Evolutionary conservation across 345 rosid genomes (phyloP).

Genomic region (Lepidium africanum): DNA sequence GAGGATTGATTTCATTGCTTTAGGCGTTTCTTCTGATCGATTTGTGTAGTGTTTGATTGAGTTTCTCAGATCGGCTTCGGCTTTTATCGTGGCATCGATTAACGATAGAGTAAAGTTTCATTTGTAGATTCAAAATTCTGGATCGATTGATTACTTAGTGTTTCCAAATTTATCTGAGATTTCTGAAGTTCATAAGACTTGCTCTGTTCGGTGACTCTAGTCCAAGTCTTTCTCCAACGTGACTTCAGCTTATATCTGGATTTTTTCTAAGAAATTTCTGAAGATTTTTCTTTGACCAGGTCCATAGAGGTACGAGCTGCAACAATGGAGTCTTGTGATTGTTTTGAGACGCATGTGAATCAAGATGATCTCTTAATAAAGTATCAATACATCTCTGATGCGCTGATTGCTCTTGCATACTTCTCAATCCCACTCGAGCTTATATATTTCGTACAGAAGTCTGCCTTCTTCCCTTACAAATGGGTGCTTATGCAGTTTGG

Average conservation of each 20-base stretch:
- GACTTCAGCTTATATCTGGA: too few relatives aligned
- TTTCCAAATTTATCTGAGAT: not conserved
- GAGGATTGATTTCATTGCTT: not conserved
- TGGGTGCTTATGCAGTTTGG: constrained; percentile 99
- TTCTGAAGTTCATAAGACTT: not conserved
- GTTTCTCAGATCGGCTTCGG: constrained; percentile 9
- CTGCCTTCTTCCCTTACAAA: constrained; percentile 86
- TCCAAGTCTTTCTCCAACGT: not conserved
- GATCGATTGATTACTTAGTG: not conserved
- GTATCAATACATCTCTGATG: constrained; percentile 91
- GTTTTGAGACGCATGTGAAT: constrained; percentile 66
- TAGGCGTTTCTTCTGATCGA: not conserved
- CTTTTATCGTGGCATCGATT: not conserved
- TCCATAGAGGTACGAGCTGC: constrained; percentile 6
- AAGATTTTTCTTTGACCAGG: constrained; percentile 2
- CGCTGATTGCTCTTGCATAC: constrained; percentile 80
- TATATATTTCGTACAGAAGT: constrained; percentile 79
- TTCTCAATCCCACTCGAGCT: constrained; percentile 91
- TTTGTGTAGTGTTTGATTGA: not conserved
- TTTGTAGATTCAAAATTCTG: not conserved
- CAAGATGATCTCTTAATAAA: constrained; percentile 70
- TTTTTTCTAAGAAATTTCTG: not conserved
- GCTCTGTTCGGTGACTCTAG: not conserved
- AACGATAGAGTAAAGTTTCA: not conserved
- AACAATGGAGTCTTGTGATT: constrained; percentile 76